Conservation (phyloP, 306 rosid species). For the Lagenaria siceraria region DNA sequence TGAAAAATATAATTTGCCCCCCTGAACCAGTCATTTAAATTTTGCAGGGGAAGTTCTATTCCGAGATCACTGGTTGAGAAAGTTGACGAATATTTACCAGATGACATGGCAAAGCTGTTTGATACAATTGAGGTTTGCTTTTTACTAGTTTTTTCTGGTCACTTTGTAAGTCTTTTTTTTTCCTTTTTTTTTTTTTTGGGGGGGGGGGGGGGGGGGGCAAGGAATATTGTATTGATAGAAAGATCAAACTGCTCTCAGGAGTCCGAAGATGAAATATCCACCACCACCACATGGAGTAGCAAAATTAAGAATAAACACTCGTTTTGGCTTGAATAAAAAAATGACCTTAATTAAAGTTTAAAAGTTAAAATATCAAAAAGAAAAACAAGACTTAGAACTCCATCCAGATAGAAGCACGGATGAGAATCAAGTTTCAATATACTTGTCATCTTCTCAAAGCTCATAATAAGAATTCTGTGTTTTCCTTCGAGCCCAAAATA, state of each 20-base stretch:
- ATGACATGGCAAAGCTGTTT: constrained; percentile 44
- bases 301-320: neutral
- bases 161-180: neutral
- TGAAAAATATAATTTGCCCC: neutral
- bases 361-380: neutral
- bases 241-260: neutral
- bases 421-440: neutral
- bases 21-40: constrained; percentile 17
- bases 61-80: constrained; percentile 61
- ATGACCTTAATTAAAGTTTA: neutral
- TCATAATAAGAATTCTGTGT: neutral
- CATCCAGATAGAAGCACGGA: neutral
- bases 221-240: neutral
- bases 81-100: constrained; percentile 66
- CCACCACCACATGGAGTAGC: neutral
- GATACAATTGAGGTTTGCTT: constrained; percentile 44
- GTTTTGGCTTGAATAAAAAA: neutral
- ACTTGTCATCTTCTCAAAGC: neutral
- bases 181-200: too few relatives aligned
- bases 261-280: neutral
- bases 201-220: neutral
- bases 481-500: neutral
- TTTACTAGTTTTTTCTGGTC: neutral
- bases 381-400: neutral
- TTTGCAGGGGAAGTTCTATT: constrained; percentile 78